These are phyloP conservation scores for Diaporthe amygdali DNA, from an alignment of 2,329 filamentous ascomycete species.

Conservation along the genomic window DNA sequence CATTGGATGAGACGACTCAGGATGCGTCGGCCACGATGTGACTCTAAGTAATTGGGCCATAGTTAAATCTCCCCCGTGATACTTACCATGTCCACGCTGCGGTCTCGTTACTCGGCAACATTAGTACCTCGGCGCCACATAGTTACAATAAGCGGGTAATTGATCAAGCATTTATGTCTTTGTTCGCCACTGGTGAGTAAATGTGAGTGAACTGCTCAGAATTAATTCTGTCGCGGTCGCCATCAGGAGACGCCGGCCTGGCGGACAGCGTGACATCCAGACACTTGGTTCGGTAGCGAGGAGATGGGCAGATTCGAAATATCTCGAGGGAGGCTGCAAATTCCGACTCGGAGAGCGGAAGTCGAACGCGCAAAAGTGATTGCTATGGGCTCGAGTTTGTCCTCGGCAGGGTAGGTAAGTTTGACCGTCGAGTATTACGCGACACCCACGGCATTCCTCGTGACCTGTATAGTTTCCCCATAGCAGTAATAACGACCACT, in stretches of 20 bases:
- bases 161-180: too few species aligned
- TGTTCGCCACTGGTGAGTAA: background rate
- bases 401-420: background rate
- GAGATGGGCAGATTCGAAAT: background rate
- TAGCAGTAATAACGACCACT: background rate
- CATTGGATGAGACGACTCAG: too few species aligned
- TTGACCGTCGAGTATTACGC: background rate
- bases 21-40: too few species aligned
- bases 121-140: background rate
- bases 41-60: background rate
- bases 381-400: background rate
- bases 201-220: background rate
- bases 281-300: background rate
- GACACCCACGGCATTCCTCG: background rate
- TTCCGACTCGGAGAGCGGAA: background rate
- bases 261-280: background rate
- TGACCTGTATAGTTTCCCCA: background rate
- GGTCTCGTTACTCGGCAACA: background rate
- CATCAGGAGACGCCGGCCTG: background rate
- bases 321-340: background rate
- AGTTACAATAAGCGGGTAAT: too few species aligned
- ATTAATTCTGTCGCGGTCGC: background rate
- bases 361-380: background rate
- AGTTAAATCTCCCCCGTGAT: background rate
- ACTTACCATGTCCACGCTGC: background rate